Percentiles rank a stretch among this genome's conserved stretches.
Evolutionary conservation across 495 filamentous ascomycete genomes (phyloP).

Genomic region (Trichoderma orchidacearum): DNA sequence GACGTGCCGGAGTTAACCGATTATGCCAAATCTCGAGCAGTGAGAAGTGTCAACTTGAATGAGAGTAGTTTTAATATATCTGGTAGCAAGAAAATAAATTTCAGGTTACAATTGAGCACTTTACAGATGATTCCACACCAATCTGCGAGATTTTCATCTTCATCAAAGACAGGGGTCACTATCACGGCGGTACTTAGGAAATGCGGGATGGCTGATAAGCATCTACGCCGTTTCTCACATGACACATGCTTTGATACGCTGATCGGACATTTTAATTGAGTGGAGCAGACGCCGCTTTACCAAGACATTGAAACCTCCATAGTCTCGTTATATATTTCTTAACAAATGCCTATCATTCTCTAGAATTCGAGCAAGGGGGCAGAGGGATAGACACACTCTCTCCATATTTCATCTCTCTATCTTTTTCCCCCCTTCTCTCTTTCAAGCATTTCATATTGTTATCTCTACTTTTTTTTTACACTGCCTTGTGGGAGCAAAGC

Average conservation of each 20-base stretch:
- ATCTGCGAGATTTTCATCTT: too few relatives aligned
- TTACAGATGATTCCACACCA: background rate
- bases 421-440: background rate
- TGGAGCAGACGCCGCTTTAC: background rate
- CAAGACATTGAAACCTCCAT: background rate
- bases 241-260: background rate
- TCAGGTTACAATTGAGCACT: background rate
- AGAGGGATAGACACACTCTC: too few relatives aligned
- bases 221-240: background rate
- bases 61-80: background rate
- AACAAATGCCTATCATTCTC: background rate
- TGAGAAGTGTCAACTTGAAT: background rate
- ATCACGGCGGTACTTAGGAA: background rate
- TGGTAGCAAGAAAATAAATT: background rate
- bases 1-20: background rate
- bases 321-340: background rate
- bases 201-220: background rate
- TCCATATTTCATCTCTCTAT: too few relatives aligned
- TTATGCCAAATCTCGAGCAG: background rate
- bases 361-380: background rate
- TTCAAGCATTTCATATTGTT: background rate
- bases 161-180: too few relatives aligned
- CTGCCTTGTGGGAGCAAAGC: too few relatives aligned
- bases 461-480: too few relatives aligned
- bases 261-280: background rate